Percentiles rank a stretch among this genome's conserved stretches.
phyloP scores from a whole-genome alignment of 768 basidiomycete species.

The Mycena latifolia region DNA sequence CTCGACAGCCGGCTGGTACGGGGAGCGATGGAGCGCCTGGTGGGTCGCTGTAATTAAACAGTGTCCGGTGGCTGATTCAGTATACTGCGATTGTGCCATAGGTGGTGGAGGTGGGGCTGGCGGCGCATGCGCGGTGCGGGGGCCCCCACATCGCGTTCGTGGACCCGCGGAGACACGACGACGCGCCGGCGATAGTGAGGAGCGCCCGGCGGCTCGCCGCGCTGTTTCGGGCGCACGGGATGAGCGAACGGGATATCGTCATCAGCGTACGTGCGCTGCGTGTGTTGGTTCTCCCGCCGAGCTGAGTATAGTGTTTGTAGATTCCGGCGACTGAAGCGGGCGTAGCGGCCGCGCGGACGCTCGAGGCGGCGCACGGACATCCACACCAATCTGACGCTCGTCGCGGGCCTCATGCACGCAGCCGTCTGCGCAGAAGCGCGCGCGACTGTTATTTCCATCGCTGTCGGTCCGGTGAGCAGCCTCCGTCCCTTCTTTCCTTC shows the following conservation, averaged over 20 bases:
- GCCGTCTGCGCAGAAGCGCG: slow-evolving; percentile 67
- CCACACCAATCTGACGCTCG: slow-evolving; percentile 63
- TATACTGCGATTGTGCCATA: too few species aligned
- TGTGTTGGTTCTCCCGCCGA: neutral
- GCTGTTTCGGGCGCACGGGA: slow-evolving; percentile 55
- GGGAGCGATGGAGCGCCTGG: slow-evolving; percentile 21
- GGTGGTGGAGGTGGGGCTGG: slow-evolving; percentile 64
- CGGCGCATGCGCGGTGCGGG: slow-evolving; percentile 55
- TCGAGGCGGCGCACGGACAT: slow-evolving; percentile 55
- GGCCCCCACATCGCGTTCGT: slow-evolving; percentile 66
- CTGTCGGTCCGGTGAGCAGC: slow-evolving; percentile 61
- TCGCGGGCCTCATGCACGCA: slow-evolving; percentile 67
- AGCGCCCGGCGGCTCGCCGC: slow-evolving; percentile 56
- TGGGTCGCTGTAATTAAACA: slow-evolving; percentile 16
- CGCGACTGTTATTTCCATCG: slow-evolving; percentile 61
- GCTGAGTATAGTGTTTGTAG: slow-evolving; percentile 42
- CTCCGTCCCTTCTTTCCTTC: neutral
- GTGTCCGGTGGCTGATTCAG: neutral
- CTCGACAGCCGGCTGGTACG: neutral
- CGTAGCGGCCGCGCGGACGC: slow-evolving; percentile 57
- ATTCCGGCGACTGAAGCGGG: slow-evolving; percentile 71
- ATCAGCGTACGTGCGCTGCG: slow-evolving; percentile 58
- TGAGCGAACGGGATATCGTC: slow-evolving; percentile 55
- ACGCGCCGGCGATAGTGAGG: slow-evolving; percentile 53
- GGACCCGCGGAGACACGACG: slow-evolving; percentile 59